phyloP scores from a whole-genome alignment of 1,284 basidiomycete genomes.

The Sporisorium graminicola region DNA sequence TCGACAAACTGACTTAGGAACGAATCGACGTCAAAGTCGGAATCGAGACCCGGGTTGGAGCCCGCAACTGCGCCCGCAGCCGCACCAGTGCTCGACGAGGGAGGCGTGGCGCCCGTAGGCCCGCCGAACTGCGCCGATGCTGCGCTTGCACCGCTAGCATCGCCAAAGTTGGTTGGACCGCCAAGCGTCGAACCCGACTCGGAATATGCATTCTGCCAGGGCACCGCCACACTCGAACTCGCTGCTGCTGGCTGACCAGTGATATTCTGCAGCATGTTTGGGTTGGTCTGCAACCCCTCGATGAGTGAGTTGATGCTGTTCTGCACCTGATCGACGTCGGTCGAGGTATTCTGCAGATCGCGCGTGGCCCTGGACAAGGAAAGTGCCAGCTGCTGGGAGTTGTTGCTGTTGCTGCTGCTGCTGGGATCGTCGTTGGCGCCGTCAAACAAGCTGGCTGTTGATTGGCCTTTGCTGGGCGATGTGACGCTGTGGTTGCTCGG shows the following conservation, averaged over 20 bases:
- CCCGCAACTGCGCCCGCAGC: not conserved
- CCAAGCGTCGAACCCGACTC: not conserved
- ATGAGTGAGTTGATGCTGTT: slow-evolving; percentile 81
- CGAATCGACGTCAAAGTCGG: slow-evolving; percentile 63
- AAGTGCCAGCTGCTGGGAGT: slow-evolving; percentile 46
- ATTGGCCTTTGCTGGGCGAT: slow-evolving; percentile 17
- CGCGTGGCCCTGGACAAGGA: slow-evolving; percentile 33
- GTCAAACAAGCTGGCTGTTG: slow-evolving; percentile 16
- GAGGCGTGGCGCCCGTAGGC: slow-evolving; percentile 19
- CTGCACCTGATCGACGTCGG: slow-evolving; percentile 80
- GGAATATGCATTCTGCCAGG: slow-evolving; percentile 6
- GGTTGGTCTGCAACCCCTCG: slow-evolving; percentile 77
- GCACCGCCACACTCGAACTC: not conserved
- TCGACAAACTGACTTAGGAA: slow-evolving; percentile 63
- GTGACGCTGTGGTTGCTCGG: slow-evolving; percentile 12
- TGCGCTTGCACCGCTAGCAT: not conserved
- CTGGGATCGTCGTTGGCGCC: slow-evolving; percentile 5
- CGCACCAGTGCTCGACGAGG: slow-evolving; percentile 4
- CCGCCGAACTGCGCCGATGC: slow-evolving; percentile 3
- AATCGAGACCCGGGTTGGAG: slow-evolving; percentile 14
- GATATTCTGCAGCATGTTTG: slow-evolving; percentile 25
- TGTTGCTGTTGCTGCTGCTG: slow-evolving; percentile 26
- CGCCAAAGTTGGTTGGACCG: slow-evolving; percentile 1
- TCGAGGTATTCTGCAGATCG: slow-evolving; percentile 77
- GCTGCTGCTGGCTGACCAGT: slow-evolving; percentile 2